These are phyloP conservation scores for Acanthamoeba castellanii DNA, from an alignment of 208 protist genomes.

Conservation along the genomic window DNA sequence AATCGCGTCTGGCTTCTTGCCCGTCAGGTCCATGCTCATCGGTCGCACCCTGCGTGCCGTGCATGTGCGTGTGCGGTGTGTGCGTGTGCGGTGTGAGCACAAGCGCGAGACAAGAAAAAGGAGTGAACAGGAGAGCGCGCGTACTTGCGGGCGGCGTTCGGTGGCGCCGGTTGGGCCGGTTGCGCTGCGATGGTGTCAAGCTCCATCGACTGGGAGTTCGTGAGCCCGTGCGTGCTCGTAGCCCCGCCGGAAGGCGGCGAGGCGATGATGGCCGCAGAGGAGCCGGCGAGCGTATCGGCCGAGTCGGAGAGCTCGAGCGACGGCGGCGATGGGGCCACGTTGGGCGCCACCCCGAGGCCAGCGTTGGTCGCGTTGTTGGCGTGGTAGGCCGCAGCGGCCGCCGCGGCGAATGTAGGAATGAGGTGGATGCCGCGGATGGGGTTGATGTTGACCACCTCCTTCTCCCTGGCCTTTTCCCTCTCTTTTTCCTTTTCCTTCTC, in stretches of 20 bases:
- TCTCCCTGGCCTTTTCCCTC: not conserved
- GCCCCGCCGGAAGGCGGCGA: not conserved
- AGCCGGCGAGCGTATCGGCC: not conserved
- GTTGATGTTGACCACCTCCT: constrained; percentile 27
- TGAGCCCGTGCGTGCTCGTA: not conserved
- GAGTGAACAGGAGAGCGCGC: too few species aligned
- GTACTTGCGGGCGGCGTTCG: not conserved
- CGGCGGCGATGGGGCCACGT: not conserved
- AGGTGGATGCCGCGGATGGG: constrained; percentile 26
- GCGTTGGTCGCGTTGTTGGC: not conserved
- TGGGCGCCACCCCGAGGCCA: not conserved
- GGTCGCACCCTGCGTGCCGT: not conserved
- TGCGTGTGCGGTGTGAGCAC: not conserved
- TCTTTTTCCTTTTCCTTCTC: not conserved
- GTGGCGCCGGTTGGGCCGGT: too few species aligned
- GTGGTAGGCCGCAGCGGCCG: not conserved
- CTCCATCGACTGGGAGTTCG: not conserved
- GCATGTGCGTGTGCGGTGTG: not conserved
- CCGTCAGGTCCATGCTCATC: constrained; percentile 6
- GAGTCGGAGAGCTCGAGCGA: not conserved
- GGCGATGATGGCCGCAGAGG: not conserved
- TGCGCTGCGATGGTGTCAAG: not conserved
- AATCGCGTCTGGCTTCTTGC: not conserved
- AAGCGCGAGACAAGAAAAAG: not conserved
- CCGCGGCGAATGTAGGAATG: not conserved